Conservation (phyloP, 163 green algal species). For the Volvox carteri region DNA sequence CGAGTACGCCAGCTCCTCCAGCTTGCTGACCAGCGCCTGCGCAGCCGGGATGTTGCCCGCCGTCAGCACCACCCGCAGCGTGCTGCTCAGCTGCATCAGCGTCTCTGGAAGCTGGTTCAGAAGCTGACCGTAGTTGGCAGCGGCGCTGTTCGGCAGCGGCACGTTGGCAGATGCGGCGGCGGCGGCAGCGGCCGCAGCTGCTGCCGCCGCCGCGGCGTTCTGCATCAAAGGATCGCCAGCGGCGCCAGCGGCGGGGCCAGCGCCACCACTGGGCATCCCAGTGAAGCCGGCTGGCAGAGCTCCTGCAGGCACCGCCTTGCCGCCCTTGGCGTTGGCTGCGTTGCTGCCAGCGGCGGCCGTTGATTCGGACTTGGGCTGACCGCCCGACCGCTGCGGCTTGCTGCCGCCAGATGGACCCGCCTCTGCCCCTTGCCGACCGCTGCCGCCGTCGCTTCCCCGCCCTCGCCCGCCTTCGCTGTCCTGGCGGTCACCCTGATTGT, state of each 20-base stretch:
- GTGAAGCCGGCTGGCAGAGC: neutral
- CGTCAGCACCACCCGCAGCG: conserved; percentile 51
- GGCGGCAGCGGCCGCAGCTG: conserved; percentile 19
- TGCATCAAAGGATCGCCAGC: conserved; percentile 24
- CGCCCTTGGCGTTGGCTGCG: neutral
- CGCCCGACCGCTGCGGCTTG: neutral
- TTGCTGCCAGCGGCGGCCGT: neutral
- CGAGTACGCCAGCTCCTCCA: conserved; percentile 52
- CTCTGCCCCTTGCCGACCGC: neutral
- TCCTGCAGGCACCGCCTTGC: neutral
- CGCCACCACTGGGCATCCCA: neutral
- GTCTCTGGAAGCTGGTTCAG: conserved; percentile 41
- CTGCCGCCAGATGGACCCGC: neutral
- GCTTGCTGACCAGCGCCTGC: conserved; percentile 43
- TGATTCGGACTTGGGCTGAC: neutral
- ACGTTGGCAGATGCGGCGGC: neutral
- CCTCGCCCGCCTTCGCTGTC: neutral
- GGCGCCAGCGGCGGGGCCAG: neutral
- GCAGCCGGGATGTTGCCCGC: conserved; percentile 42
- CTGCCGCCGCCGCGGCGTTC: conserved; percentile 24
- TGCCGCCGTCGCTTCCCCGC: neutral
- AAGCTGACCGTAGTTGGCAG: conserved; percentile 41
- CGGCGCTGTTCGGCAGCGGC: neutral
- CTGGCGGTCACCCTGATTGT: neutral
- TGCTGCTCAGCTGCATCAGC: conserved; percentile 46